These are phyloP conservation scores for Solanum hybrid DNA, from an alignment of 305 asterid genomes.

Conservation along the genomic window DNA sequence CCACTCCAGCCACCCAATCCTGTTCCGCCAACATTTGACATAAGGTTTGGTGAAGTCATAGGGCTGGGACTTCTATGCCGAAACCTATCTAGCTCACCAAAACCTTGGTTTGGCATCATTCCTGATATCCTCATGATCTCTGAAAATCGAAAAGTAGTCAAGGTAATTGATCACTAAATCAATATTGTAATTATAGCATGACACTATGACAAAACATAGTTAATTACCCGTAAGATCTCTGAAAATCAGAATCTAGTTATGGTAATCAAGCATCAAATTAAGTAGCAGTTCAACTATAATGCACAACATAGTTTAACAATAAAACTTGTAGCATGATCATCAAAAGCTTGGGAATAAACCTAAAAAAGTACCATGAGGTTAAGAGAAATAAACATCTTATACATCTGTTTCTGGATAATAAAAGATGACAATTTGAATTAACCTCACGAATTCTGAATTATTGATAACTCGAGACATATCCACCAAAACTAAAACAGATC, in stretches of 20 bases:
- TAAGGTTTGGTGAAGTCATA: conserved; percentile 80
- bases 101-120: conserved; percentile 73
- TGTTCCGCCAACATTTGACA: conserved; percentile 55
- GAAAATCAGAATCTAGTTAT: conserved; percentile 14
- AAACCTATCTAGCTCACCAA: conserved; percentile 72
- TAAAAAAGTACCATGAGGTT: neutral
- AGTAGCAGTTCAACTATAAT: neutral
- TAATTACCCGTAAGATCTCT: neutral
- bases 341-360: neutral
- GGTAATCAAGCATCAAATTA: neutral
- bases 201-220: neutral
- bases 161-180: neutral
- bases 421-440: neutral
- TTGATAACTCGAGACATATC: neutral
- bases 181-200: neutral
- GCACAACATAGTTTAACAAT: neutral
- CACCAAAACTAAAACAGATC: neutral
- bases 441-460: neutral
- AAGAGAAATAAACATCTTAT: neutral
- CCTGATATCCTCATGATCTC: conserved; percentile 73
- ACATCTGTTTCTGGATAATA: neutral
- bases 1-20: conserved; percentile 80
- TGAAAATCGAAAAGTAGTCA: conserved; percentile 14
- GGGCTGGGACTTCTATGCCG: conserved; percentile 97
- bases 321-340: neutral